A percentile compares a stretch with the other conserved stretches of the same genome.
Evolutionary conservation across 345 rosid species (phyloP).

Genomic region (Pistacia integerrima): DNA sequence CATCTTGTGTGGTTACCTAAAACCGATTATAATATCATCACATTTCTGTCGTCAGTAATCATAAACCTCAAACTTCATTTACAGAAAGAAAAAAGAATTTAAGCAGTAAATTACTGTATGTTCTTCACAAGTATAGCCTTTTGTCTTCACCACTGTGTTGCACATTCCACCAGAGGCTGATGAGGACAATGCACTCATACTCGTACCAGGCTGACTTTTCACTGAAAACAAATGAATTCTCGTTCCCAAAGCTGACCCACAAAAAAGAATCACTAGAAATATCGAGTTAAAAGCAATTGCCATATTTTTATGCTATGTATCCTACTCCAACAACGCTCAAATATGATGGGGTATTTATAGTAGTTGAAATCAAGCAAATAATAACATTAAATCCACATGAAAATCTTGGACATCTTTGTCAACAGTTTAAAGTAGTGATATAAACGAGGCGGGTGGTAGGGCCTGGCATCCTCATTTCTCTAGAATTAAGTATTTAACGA

Average conservation of each 20-base stretch:
- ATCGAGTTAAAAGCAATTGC: slow-evolving; percentile 14
- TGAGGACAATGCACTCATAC: neutral
- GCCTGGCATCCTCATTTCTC: neutral
- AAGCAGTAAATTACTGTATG: slow-evolving; percentile 20
- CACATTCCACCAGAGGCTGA: slow-evolving; percentile 27
- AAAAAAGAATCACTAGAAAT: slow-evolving; percentile 22
- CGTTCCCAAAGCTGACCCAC: slow-evolving; percentile 25
- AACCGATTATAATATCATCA: slow-evolving; percentile 10
- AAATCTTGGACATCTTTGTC: neutral
- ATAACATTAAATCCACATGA: neutral
- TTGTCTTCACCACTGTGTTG: slow-evolving; percentile 28
- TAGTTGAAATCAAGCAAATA: slow-evolving; percentile 4
- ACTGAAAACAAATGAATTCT: slow-evolving; percentile 11
- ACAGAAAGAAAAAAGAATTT: neutral
- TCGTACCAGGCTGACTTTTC: neutral
- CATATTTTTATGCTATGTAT: slow-evolving; percentile 19
- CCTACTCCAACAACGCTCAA: slow-evolving; percentile 22
- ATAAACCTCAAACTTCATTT: neutral
- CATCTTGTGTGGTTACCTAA: slow-evolving; percentile 61
- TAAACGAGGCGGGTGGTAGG: slow-evolving; percentile 13
- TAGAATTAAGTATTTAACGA: neutral
- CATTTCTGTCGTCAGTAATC: neutral
- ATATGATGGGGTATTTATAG: slow-evolving; percentile 22
- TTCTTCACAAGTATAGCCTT: slow-evolving; percentile 44
- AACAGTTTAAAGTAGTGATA: slow-evolving; percentile 2